Percentiles rank a stretch among this genome's conserved stretches.
These are phyloP conservation scores for Alternaria burnsii DNA, from an alignment of 2,329 filamentous ascomycete species.

Conservation along the genomic window DNA sequence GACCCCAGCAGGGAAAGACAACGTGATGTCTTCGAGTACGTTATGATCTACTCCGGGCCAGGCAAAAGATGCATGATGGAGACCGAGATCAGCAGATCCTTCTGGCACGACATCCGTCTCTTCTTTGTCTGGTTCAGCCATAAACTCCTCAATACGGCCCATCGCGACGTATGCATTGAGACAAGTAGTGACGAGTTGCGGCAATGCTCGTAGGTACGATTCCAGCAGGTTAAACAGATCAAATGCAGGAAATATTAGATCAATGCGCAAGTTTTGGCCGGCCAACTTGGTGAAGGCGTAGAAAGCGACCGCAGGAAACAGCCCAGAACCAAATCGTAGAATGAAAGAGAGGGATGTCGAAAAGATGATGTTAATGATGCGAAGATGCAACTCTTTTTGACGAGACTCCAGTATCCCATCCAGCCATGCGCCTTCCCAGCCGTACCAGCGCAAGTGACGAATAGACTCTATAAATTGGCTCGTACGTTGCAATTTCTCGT, in stretches of 20 bases:
- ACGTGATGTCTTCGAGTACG: conserved; percentile 63
- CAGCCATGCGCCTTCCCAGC: conserved; percentile 82
- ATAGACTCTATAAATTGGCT: conserved; percentile 89
- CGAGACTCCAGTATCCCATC: conserved; percentile 72
- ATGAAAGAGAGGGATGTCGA: conserved; percentile 70
- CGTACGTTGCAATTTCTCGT: conserved; percentile 79
- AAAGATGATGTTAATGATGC: conserved; percentile 71
- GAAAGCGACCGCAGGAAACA: conserved; percentile 83
- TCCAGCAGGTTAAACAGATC: conserved; percentile 82
- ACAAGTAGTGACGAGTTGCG: conserved; percentile 76
- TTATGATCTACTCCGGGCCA: conserved; percentile 75
- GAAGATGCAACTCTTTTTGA: conserved; percentile 71
- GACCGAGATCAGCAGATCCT: conserved; percentile 52
- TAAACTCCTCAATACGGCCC: conserved; percentile 82
- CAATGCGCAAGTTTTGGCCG: conserved; percentile 73
- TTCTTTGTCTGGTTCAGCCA: conserved; percentile 82
- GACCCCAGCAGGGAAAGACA: conserved; percentile 65
- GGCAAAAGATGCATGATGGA: conserved; percentile 75
- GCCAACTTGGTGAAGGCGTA: conserved; percentile 80
- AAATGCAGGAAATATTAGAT: conserved; percentile 86
- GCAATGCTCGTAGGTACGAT: conserved; percentile 75
- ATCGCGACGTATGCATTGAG: conserved; percentile 86
- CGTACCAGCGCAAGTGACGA: conserved; percentile 81
- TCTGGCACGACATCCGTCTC: conserved; percentile 54
- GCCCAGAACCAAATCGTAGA: conserved; percentile 74